phyloP scores from a whole-genome alignment of 2,329 filamentous ascomycete genomes.

The Penicillium frequentans region DNA sequence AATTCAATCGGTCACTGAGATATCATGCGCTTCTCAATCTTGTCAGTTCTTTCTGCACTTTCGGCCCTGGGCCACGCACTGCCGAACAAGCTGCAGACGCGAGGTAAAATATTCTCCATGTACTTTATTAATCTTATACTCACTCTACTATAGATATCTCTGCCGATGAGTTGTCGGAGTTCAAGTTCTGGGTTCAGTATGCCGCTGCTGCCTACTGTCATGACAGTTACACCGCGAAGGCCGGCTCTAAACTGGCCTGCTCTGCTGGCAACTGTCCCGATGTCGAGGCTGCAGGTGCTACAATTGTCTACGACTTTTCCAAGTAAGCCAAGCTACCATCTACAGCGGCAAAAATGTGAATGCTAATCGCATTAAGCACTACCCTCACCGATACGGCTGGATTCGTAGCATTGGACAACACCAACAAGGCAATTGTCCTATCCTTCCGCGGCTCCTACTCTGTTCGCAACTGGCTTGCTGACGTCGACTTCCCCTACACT shows the following conservation, averaged over 20 bases:
- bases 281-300: constrained; percentile 35
- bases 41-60: constrained; percentile 8
- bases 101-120: constrained; percentile 8
- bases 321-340: constrained; percentile 33
- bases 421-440: constrained; percentile 39
- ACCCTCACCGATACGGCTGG: constrained; percentile 46
- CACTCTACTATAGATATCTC: constrained; percentile 10
- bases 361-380: constrained; percentile 1
- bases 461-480: constrained; percentile 33
- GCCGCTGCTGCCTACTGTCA: constrained; percentile 52
- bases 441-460: constrained; percentile 40
- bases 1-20: neutral
- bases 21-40: constrained; percentile 14
- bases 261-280: constrained; percentile 45
- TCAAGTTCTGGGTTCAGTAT: constrained; percentile 51
- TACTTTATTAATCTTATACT: neutral
- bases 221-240: constrained; percentile 43
- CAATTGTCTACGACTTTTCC: constrained; percentile 47
- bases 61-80: constrained; percentile 9
- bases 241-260: constrained; percentile 45
- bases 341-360: neutral
- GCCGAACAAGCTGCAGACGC: constrained; percentile 6
- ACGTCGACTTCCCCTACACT: constrained; percentile 28
- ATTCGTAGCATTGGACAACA: constrained; percentile 50
- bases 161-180: constrained; percentile 20